Base-by-base conservation (phyloP, 2,329 filamentous ascomycete species). In the Trichoderma sp. region DNA sequence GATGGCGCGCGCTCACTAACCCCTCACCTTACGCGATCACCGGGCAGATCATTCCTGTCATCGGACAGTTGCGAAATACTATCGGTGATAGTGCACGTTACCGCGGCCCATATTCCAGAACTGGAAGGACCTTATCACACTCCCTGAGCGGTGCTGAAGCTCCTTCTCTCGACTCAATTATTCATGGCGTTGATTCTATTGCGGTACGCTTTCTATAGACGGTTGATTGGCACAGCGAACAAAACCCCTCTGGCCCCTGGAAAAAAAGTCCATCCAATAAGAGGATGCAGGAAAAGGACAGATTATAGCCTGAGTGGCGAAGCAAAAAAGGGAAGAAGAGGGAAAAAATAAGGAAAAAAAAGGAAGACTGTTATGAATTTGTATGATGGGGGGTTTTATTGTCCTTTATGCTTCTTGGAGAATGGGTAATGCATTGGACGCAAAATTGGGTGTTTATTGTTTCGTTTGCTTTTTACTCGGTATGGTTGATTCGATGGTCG, bases 301-400 rank as follows among this genome's bases (percentile, higher is more conserved):
- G 13, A 30, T 17, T 32, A n/a, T 7, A 20, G 30, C 23, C 57
- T 23, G 26, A n/a, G n/a, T 20, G 43, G 43, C 43, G 17, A 39
- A 26, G 17, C 6, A n/a, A 28, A 36, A 13, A 36, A 15, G 39
- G 43, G 8, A 55, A 15, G 26, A 28, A 9, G 28, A 59, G 39
- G 17, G 50, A 20, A 32, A 34, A 65, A 39, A 23, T 5, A 15
- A 47, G 15, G 30, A 50, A 32, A 23, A 30, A 68, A 57, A 39
- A 23, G 61, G 58, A 50, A 65, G 39, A 4, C n/a, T 62, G 32
- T 63, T 68, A 32, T 15, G 61, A 58, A 55, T 62, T 39, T 73
- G 72, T 73, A 73, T 68, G 73, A 69, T 71, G 39, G 43, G 32
- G 62, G 34, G 39, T 23, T 59, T 59, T 65, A 36, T 55, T 65